Evolutionary conservation across 2,329 filamentous ascomycete species (phyloP).

Genomic region (Coniochaeta sp.): DNA sequence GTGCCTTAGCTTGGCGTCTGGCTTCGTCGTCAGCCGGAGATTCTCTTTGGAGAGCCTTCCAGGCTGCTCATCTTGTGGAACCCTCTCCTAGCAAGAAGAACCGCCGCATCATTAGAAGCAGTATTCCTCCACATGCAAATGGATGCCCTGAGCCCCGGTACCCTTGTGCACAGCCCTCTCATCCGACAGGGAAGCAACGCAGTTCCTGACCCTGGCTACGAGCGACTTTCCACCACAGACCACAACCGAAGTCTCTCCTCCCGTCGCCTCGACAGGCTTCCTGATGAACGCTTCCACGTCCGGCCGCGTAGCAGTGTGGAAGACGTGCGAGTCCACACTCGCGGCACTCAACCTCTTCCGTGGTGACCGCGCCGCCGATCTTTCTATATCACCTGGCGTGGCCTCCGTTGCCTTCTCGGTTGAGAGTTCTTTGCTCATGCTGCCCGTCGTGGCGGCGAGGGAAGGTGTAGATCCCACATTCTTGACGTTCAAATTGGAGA

Average conservation of each 20-base stretch:
- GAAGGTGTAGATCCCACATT: constrained; percentile 10
- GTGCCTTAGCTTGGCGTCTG: too few species aligned
- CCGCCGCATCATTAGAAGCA: constrained; percentile 14
- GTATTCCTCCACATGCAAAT: constrained; percentile 55
- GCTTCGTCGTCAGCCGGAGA: too few species aligned
- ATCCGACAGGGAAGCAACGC: constrained; percentile 48
- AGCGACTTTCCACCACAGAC: constrained; percentile 53
- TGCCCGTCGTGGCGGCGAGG: not conserved
- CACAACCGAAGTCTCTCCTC: constrained; percentile 54
- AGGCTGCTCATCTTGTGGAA: too few species aligned
- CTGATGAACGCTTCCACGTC: constrained; percentile 46
- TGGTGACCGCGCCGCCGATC: constrained; percentile 9
- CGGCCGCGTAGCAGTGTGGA: constrained; percentile 38
- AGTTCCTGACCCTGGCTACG: constrained; percentile 46
- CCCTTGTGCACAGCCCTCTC: constrained; percentile 59
- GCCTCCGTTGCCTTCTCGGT: not conserved
- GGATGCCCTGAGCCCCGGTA: constrained; percentile 56
- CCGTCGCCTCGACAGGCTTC: constrained; percentile 46
- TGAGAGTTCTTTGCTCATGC: constrained; percentile 16
- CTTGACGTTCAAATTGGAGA: constrained; percentile 9
- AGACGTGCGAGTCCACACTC: constrained; percentile 32
- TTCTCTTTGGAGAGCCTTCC: not conserved
- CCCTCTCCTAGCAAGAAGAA: too few species aligned
- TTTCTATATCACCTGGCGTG: constrained; percentile 18
- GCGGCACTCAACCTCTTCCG: constrained; percentile 13